Conservation (phyloP, 2,329 filamentous ascomycete species). For the Cordyceps cateniannulata region DNA sequence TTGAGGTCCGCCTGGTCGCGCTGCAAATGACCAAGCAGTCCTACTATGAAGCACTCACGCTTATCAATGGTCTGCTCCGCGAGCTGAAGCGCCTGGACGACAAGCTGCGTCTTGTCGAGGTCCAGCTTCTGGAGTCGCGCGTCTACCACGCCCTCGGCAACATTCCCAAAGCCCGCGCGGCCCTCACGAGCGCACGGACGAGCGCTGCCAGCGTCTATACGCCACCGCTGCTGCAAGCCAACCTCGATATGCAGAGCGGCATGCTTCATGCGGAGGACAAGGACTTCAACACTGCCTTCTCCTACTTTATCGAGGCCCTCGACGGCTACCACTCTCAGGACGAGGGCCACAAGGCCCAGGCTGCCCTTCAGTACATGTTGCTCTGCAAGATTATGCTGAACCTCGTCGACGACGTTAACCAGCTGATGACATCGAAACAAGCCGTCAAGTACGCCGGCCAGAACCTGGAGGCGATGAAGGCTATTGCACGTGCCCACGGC, state of each 20-base stretch:
- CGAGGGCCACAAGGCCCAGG: slow-evolving; percentile 82
- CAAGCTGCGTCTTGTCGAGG: slow-evolving; percentile 95
- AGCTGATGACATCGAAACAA: slow-evolving; percentile 91
- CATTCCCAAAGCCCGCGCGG: slow-evolving; percentile 89
- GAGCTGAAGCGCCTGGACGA: slow-evolving; percentile 98
- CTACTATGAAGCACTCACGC: slow-evolving; percentile 92
- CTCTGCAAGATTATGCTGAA: slow-evolving; percentile 99
- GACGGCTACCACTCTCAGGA: slow-evolving; percentile 96
- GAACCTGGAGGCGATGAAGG: slow-evolving; percentile 98
- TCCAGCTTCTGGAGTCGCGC: slow-evolving; percentile 91
- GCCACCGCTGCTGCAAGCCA: slow-evolving; percentile 87
- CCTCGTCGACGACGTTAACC: slow-evolving; percentile 89
- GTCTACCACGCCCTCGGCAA: slow-evolving; percentile 98
- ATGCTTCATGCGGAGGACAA: slow-evolving; percentile 98
- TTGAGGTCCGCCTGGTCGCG: slow-evolving; percentile 88
- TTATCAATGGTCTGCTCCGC: slow-evolving; percentile 92
- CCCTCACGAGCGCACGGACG: slow-evolving; percentile 87
- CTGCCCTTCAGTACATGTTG: slow-evolving; percentile 97
- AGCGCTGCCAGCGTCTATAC: slow-evolving; percentile 97
- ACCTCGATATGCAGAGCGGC: slow-evolving; percentile 97
- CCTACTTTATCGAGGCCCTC: slow-evolving; percentile 98
- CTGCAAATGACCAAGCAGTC: slow-evolving; percentile 97
- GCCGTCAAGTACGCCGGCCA: slow-evolving; percentile 93
- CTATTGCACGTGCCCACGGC: slow-evolving; percentile 88
- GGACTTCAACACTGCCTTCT: slow-evolving; percentile 98